Evolutionary conservation across 73 alveolate genomes (phyloP).

Genomic region (Stentor roeselii): DNA sequence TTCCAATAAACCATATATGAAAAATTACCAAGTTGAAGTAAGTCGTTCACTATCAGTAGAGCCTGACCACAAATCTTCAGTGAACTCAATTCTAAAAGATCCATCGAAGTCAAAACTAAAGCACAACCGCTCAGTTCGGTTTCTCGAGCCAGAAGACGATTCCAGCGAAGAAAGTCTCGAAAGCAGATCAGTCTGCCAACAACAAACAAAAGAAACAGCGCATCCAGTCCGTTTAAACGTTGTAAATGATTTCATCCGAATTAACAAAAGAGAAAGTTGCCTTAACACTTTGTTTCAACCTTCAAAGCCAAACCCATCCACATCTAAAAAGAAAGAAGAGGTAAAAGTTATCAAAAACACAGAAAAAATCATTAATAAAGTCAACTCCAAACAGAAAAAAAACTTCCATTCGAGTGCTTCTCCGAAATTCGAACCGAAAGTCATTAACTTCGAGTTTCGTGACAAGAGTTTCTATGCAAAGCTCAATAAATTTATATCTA

Average conservation of each 20-base stretch:
- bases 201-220: neutral
- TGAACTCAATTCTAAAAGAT: neutral
- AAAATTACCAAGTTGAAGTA: neutral
- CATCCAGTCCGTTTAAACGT: too few relatives aligned
- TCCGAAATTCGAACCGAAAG: conserved; percentile 16
- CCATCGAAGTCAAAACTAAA: neutral
- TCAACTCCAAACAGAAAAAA: neutral
- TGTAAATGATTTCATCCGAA: too few relatives aligned
- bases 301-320: too few relatives aligned
- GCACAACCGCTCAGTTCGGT: neutral
- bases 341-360: too few relatives aligned
- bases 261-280: too few relatives aligned
- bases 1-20: too few relatives aligned
- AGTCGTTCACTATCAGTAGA: neutral
- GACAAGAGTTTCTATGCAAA: conserved; percentile 1
- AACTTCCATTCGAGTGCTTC: neutral
- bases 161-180: neutral
- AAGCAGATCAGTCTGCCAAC: neutral
- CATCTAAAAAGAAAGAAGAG: too few relatives aligned
- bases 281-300: too few relatives aligned
- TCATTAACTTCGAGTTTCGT: neutral
- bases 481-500: conserved; percentile 5
- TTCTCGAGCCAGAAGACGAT: neutral
- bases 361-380: too few relatives aligned
- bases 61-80: neutral